Conservation (phyloP, 768 basidiomycete genomes). For the Amanita exitialis region DNA sequence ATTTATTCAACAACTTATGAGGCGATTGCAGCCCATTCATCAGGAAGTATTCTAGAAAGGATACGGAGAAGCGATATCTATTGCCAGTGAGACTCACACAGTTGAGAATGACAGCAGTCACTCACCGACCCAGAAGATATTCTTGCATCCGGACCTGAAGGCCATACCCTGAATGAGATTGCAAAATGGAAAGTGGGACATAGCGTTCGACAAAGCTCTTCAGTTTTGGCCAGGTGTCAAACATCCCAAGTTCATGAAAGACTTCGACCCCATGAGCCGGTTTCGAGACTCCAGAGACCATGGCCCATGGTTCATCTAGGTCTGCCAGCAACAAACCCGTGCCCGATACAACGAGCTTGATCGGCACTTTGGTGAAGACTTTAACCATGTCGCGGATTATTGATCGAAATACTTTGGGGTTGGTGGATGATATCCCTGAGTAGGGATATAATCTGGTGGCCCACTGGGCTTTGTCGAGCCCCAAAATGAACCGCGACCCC, state of each 20-base stretch:
- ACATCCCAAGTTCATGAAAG: slow-evolving; percentile 10
- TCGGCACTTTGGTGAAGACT: slow-evolving; percentile 6
- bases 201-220: slow-evolving; percentile 6
- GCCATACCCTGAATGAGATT: slow-evolving; percentile 6
- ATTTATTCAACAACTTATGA: slow-evolving; percentile 9
- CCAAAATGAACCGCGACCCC: slow-evolving; percentile 4
- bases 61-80: slow-evolving; percentile 1
- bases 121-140: slow-evolving; percentile 9
- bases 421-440: slow-evolving; percentile 10
- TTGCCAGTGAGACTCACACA: slow-evolving; percentile 5
- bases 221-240: slow-evolving; percentile 4
- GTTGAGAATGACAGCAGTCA: slow-evolving; percentile 5
- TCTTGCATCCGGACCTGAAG: slow-evolving; percentile 7
- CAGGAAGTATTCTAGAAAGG: slow-evolving; percentile 13
- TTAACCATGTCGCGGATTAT: slow-evolving; percentile 10
- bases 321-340: slow-evolving; percentile 10
- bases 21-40: slow-evolving; percentile 12
- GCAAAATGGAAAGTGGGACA: slow-evolving; percentile 8
- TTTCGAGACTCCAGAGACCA: neutral
- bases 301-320: slow-evolving; percentile 5
- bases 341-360: slow-evolving; percentile 5
- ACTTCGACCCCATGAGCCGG: neutral
- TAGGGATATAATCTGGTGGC: slow-evolving; percentile 9
- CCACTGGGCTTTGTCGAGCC: slow-evolving; percentile 7
- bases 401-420: slow-evolving; percentile 10